A percentile compares a stretch with the other conserved stretches of the same genome.
These are phyloP conservation scores for Clonostachys rhizophaga DNA, from an alignment of 2,329 filamentous ascomycete genomes.

Conservation along the genomic window DNA sequence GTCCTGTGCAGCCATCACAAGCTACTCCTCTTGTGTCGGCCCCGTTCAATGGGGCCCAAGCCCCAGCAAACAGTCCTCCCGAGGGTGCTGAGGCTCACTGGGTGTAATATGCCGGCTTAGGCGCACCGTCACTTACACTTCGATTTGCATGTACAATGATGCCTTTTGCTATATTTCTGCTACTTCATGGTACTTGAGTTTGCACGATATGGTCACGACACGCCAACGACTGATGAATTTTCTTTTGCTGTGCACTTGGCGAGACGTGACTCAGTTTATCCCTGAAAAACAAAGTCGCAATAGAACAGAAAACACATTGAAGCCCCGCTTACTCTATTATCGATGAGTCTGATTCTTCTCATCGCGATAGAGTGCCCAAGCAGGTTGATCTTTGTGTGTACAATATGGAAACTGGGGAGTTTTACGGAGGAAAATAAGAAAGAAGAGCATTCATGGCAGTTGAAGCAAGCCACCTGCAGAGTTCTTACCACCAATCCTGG, in stretches of 20 bases:
- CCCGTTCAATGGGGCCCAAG: conserved; percentile 13
- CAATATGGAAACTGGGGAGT: conserved; percentile 19
- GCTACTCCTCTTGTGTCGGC: too few species aligned
- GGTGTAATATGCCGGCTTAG: conserved; percentile 21
- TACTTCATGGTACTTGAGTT: conserved; percentile 14
- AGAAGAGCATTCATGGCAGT: too few species aligned
- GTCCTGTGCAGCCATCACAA: too few species aligned
- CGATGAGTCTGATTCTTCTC: too few species aligned
- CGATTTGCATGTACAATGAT: conserved; percentile 21
- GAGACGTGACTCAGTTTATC: too few species aligned
- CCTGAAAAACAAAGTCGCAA: too few species aligned
- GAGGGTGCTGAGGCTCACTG: conserved; percentile 21
- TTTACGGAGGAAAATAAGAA: conserved; percentile 6
- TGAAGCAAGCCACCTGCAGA: too few species aligned
- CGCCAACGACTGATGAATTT: conserved; percentile 35
- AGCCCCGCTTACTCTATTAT: too few species aligned
- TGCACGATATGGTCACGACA: conserved; percentile 26
- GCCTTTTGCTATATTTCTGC: conserved; percentile 12
- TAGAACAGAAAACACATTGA: too few species aligned
- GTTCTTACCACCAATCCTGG: too few species aligned
- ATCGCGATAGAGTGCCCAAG: too few species aligned
- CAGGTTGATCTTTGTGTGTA: conserved; percentile 21
- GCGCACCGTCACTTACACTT: conserved; percentile 6
- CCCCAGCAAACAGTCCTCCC: conserved; percentile 5
- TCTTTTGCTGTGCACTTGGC: conserved; percentile 14